Evolutionary conservation across 352 stramenopile genomes (phyloP).

Genomic region (Pythium oligandrum): DNA sequence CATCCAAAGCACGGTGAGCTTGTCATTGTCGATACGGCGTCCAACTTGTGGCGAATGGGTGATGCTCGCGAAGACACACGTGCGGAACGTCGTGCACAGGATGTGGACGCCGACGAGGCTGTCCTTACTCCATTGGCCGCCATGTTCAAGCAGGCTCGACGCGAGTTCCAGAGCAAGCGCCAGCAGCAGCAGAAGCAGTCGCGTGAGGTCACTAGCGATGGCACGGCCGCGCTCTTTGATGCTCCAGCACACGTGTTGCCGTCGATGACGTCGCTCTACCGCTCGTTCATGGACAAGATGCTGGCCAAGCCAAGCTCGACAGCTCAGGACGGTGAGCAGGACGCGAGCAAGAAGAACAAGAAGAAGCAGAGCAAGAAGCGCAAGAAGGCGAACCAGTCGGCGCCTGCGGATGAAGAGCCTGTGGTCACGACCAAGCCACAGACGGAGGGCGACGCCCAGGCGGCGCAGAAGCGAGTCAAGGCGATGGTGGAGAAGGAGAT

Average conservation of each 20-base stretch:
- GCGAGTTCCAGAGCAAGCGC: constrained; percentile 16
- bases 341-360: constrained; percentile 17
- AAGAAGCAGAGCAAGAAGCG: constrained; percentile 66
- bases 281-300: constrained; percentile 87
- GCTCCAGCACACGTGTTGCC: constrained; percentile 77
- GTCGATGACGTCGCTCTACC: constrained; percentile 78
- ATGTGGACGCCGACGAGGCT: constrained; percentile 18
- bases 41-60: constrained; percentile 59
- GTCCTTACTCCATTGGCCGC: constrained; percentile 35
- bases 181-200: constrained; percentile 5
- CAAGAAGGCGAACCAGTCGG: constrained; percentile 37
- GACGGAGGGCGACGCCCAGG: constrained; percentile 9
- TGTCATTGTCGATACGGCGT: constrained; percentile 44
- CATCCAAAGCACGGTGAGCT: constrained; percentile 59
- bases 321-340: constrained; percentile 2
- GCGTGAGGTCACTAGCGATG: constrained; percentile 15
- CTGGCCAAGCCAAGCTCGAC: constrained; percentile 47
- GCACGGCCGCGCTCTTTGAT: constrained; percentile 56
- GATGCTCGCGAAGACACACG: constrained; percentile 32
- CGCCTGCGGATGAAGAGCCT: constrained; percentile 10
- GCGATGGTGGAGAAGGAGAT: constrained; percentile 65
- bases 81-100: constrained; percentile 29
- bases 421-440: constrained; percentile 16
- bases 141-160: constrained; percentile 22
- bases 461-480: constrained; percentile 55